phyloP scores from a whole-genome alignment of 2,329 filamentous ascomycete genomes.

The Remersonia thermophila region DNA sequence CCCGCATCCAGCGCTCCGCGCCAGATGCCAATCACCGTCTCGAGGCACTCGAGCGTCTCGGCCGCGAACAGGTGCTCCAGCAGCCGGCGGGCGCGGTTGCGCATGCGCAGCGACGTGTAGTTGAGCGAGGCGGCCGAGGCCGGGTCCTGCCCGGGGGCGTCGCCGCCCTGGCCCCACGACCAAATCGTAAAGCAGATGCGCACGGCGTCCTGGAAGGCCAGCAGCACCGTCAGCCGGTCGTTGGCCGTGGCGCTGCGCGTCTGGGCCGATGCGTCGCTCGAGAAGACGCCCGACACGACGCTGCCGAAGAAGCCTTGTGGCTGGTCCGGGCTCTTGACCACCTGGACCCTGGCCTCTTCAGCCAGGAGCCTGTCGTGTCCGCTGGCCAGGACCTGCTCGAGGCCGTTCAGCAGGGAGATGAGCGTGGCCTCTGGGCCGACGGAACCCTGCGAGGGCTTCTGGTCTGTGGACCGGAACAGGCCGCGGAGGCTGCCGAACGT shows the following conservation, averaged over 20 bases:
- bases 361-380: conserved; percentile 71
- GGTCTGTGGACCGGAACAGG: conserved; percentile 38
- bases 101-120: conserved; percentile 82
- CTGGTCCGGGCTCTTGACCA: conserved; percentile 67
- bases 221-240: conserved; percentile 77
- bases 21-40: conserved; percentile 84
- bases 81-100: conserved; percentile 75
- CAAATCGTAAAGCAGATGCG: conserved; percentile 87
- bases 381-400: conserved; percentile 80
- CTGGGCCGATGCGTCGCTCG: conserved; percentile 57
- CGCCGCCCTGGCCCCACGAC: conserved; percentile 70
- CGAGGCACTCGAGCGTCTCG: conserved; percentile 84
- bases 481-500: conserved; percentile 61
- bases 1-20: conserved; percentile 36
- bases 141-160: conserved; percentile 44
- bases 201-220: conserved; percentile 95
- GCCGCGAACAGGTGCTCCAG: conserved; percentile 88
- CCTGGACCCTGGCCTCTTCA: conserved; percentile 59
- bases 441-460: conserved; percentile 1
- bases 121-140: conserved; percentile 69
- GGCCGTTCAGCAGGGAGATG: conserved; percentile 78
- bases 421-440: conserved; percentile 57
- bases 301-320: conserved; percentile 84
- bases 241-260: conserved; percentile 81
- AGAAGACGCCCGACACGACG: conserved; percentile 79